These are phyloP conservation scores for Wickerhamiella bombiphila DNA, from an alignment of 805 yeast species.

Conservation along the genomic window DNA sequence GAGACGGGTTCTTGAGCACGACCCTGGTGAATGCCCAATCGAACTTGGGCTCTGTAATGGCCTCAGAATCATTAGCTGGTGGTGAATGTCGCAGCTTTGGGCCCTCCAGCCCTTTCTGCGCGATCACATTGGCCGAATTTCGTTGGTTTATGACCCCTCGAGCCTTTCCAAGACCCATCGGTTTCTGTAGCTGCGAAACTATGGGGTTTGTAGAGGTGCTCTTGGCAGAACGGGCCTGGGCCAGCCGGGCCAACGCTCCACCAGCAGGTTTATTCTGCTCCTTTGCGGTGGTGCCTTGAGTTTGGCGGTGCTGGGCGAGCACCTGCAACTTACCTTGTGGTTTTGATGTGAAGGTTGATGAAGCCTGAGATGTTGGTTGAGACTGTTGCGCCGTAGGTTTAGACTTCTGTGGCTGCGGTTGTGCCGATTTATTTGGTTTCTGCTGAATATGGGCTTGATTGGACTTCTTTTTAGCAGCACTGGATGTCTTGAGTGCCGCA, in stretches of 20 bases:
- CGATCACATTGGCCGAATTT: too few species aligned
- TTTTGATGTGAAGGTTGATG: too few species aligned
- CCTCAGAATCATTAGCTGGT: not conserved
- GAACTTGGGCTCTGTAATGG: not conserved
- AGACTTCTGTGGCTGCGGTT: slow-evolving; percentile 3
- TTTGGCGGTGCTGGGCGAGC: too few species aligned
- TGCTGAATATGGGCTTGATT: slow-evolving; percentile 3
- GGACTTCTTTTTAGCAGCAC: slow-evolving; percentile 8
- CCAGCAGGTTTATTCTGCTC: not conserved
- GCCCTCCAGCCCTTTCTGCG: too few species aligned
- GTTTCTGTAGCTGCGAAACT: not conserved
- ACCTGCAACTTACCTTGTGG: too few species aligned
- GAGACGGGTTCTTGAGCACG: slow-evolving; percentile 5
- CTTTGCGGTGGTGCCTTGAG: not conserved
- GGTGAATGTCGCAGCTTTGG: not conserved
- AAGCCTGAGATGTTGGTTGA: not conserved
- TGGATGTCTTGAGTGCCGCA: slow-evolving; percentile 11
- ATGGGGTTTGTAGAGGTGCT: too few species aligned
- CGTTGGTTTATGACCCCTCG: not conserved
- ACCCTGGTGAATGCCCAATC: not conserved
- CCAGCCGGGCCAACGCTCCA: not conserved
- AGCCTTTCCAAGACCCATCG: not conserved
- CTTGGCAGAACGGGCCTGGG: not conserved
- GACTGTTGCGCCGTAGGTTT: slow-evolving; percentile 4
- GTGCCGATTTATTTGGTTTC: slow-evolving; percentile 5